Evolutionary conservation across 768 basidiomycete species (phyloP).

Genomic region (Auricularia sp.): DNA sequence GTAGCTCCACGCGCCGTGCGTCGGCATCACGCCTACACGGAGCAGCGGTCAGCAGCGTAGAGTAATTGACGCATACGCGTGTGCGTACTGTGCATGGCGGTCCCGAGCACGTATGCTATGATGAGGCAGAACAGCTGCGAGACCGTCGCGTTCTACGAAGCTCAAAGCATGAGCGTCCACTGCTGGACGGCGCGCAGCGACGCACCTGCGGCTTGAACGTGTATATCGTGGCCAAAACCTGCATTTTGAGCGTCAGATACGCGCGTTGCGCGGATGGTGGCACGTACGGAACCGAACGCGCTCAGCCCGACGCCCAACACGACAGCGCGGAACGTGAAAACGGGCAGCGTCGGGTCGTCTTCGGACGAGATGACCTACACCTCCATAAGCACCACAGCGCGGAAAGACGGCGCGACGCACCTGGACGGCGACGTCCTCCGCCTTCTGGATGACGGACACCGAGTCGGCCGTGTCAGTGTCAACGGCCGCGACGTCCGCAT

Average conservation of each 20-base stretch:
- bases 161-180: slow-evolving; percentile 1
- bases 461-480: slow-evolving; percentile 10
- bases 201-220: slow-evolving; percentile 27
- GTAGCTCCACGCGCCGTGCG: slow-evolving; percentile 39
- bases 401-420: slow-evolving; percentile 12
- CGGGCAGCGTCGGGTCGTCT: slow-evolving; percentile 40
- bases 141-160: slow-evolving; percentile 39
- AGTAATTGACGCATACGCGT: slow-evolving; percentile 14
- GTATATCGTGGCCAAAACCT: slow-evolving; percentile 24
- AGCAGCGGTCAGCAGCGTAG: background rate
- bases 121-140: slow-evolving; percentile 47
- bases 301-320: slow-evolving; percentile 41
- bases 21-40: slow-evolving; percentile 29
- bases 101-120: slow-evolving; percentile 44
- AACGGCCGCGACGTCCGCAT: background rate
- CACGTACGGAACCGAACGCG: slow-evolving; percentile 31
- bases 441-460: slow-evolving; percentile 26
- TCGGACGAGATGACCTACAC: slow-evolving; percentile 35
- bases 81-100: slow-evolving; percentile 34
- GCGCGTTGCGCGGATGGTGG: slow-evolving; percentile 4
- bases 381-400: no score
- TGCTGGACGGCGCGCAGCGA: background rate
- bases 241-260: background rate
- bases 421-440: slow-evolving; percentile 35
- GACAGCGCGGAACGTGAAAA: slow-evolving; percentile 37